Percentiles rank a stretch among this genome's conserved stretches.
Evolutionary conservation across 257 asterid genomes (phyloP).

Genomic region (Cinchona pubescens): DNA sequence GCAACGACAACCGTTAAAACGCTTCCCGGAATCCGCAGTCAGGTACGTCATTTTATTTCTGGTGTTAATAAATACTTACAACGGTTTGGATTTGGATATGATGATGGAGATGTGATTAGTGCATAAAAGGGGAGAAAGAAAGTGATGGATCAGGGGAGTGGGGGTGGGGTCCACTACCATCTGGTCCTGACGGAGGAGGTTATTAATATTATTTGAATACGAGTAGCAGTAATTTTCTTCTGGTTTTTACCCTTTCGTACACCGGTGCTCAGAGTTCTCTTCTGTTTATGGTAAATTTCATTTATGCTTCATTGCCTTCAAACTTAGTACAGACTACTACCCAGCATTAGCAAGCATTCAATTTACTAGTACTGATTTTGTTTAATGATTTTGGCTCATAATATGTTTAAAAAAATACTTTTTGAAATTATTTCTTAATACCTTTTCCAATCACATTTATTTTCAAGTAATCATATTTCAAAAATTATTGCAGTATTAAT

Average conservation of each 20-base stretch:
- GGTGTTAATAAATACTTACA: not conserved
- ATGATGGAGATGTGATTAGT: conserved; percentile 22
- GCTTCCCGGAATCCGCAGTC: conserved; percentile 83
- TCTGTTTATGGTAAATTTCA: no score
- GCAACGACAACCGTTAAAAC: conserved; percentile 86
- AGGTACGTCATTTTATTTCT: conserved; percentile 43
- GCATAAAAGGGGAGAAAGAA: conserved; percentile 7
- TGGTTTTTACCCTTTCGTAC: conserved; percentile 6
- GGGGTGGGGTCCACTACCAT: conserved; percentile 32
- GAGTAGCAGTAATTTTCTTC: not conserved
- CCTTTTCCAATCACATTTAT: no score
- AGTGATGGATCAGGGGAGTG: conserved; percentile 29
- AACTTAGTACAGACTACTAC: no score
- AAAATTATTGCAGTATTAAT: no score
- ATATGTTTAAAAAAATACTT: no score
- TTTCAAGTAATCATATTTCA: no score
- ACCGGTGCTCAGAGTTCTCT: no score
- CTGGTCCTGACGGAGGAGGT: conserved; percentile 30
- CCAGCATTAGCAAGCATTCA: no score
- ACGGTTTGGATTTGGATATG: conserved; percentile 22
- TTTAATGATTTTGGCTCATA: no score
- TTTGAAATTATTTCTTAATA: no score
- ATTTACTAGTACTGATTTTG: no score
- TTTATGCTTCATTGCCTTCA: no score
- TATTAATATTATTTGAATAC: conserved; percentile 32